Percentiles rank a stretch among this genome's conserved stretches.
These are phyloP conservation scores for Pichia cephalocereana DNA, from an alignment of 805 yeast species.

Conservation along the genomic window DNA sequence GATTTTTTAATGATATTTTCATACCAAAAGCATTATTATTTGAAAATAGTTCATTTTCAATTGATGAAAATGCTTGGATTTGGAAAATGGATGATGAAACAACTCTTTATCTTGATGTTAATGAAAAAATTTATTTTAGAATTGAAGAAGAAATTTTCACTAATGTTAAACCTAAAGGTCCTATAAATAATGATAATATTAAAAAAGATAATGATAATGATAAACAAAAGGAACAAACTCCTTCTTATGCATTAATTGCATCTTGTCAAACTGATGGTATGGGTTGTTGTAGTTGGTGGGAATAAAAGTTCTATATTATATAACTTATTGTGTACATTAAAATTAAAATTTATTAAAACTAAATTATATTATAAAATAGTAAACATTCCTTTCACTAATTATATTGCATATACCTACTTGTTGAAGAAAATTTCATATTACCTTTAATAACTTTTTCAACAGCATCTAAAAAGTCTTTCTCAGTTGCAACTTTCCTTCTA, in stretches of 20 bases:
- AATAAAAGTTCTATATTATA: too few relatives aligned
- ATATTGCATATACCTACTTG: constrained; percentile 98
- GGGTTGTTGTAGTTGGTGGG: constrained; percentile 98
- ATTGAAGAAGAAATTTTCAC: constrained; percentile 83
- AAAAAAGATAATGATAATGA: constrained; percentile 25
- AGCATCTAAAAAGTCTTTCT: constrained; percentile 94
- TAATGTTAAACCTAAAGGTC: constrained; percentile 72
- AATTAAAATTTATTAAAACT: too few relatives aligned
- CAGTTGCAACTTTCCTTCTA: constrained; percentile 95
- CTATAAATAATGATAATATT: constrained; percentile 23
- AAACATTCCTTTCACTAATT: constrained; percentile 33
- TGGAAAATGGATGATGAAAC: constrained; percentile 73
- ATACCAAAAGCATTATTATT: constrained; percentile 78
- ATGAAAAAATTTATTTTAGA: constrained; percentile 86
- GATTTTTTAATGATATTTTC: constrained; percentile 85
- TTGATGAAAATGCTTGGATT: constrained; percentile 89
- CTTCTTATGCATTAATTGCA: constrained; percentile 80
- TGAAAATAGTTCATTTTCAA: constrained; percentile 35
- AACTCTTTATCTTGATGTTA: constrained; percentile 74
- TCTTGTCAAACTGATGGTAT: constrained; percentile 94
- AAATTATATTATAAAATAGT: too few relatives aligned
- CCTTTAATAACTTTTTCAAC: constrained; percentile 99
- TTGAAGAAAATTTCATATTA: constrained; percentile 93
- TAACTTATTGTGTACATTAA: too few relatives aligned
- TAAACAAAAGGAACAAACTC: constrained; percentile 35